Evolutionary conservation across 305 asterid genomes (phyloP), one percentile per base, ranked within the genome.

Genomic region (Stenogyne calaminthoides): DNA sequence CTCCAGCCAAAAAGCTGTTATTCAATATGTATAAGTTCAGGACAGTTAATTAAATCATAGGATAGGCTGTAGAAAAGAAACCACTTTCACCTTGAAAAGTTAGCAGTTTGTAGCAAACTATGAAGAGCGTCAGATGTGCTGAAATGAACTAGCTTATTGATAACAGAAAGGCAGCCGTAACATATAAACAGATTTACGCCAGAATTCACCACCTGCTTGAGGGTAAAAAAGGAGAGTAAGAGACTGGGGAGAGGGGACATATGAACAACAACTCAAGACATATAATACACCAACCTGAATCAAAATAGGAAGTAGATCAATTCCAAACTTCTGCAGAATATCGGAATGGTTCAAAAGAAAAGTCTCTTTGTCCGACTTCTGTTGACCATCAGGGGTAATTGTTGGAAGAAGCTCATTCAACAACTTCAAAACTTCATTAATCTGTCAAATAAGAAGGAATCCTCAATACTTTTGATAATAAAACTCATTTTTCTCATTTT

Each of bases 1-100:
- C 95, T 63, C 99, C 99, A 77, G 99, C 99, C 87, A 95, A 81
- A 82, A 89, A 91, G 77, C 99, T 95, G 92, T 8, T 62, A 71
- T 29, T 74, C 64, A 71, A 80, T 19, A 20, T 54, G 70, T 7
- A 77, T 8, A 34, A 27, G 12, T 46, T 10, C 10, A 15, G 16
- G 8, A 18, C 54, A 20, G 46, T 19, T 9, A 10, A 19, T 27
- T 3, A 66, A 66, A 42, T 63, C 62, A 58, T 42, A 69, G 51
- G 76, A 54, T 55, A 75, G 55, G 15, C 56, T 15, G 16, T 15
- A 49, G 59, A 74, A 57, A 77, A 32, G 46, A 59, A 70, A 73
- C 68, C 49, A 61, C 51, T 69, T 78, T 80, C 77, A 95, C 99
- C 99, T 93, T 77, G 99, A 77, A 68, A 93, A 83, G 78, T 85